phyloP scores from a whole-genome alignment of 2,329 filamentous ascomycete species.

The Lecanoromycetidae sp. region DNA sequence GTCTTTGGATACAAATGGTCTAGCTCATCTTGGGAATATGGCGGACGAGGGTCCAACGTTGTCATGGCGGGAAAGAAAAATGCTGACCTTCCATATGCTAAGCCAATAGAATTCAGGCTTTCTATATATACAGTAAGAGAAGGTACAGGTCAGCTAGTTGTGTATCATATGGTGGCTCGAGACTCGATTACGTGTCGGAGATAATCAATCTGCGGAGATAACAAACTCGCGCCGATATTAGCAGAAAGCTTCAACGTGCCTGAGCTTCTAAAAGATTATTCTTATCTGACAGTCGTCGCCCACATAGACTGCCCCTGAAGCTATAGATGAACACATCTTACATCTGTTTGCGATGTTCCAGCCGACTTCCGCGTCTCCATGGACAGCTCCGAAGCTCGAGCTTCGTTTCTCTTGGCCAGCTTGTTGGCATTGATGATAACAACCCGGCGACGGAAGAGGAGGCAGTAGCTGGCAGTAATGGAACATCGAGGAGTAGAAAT shows the following conservation, averaged over 20 bases:
- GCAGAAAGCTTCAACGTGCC: background rate
- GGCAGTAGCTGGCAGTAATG: background rate
- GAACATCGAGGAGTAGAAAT: background rate
- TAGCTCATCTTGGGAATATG: constrained; percentile 74
- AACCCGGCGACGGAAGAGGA: background rate
- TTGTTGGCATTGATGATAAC: background rate
- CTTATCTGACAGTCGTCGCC: background rate
- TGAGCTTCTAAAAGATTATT: background rate
- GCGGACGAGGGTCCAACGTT: constrained; percentile 57
- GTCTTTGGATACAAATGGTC: constrained; percentile 64
- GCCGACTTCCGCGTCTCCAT: background rate
- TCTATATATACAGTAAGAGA: no score
- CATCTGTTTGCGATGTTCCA: constrained; percentile 10
- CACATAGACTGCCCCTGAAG: background rate
- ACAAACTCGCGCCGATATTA: background rate
- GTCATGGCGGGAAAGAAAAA: constrained; percentile 48
- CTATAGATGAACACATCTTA: constrained; percentile 4
- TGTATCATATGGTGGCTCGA: no score
- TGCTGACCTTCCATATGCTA: background rate
- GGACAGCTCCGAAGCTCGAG: constrained; percentile 1
- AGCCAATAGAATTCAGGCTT: no score
- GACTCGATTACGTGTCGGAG: no score
- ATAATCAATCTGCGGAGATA: no score
- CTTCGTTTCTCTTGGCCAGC: constrained; percentile 8
- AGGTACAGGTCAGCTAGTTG: no score